Conservation (phyloP, 257 asterid genomes). For the Penstemon newberryi region DNA sequence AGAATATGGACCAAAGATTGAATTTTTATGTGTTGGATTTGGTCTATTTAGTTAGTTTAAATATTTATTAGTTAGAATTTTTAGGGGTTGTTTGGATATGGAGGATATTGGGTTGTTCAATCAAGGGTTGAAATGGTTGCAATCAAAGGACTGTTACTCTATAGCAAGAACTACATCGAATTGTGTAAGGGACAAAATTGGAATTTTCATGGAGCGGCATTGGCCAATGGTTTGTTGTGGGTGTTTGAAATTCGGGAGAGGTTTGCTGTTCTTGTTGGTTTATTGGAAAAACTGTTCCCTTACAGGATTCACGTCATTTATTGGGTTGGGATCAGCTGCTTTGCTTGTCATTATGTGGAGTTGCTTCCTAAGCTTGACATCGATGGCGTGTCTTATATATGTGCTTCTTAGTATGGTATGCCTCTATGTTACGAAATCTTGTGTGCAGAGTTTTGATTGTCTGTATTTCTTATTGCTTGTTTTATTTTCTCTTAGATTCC, state of each 20-base stretch:
- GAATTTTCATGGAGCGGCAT: slow-evolving; percentile 73
- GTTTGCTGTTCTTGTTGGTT: slow-evolving; percentile 52
- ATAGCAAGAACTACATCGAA: slow-evolving; percentile 50
- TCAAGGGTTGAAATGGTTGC: slow-evolving; percentile 91
- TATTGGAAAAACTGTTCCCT: slow-evolving; percentile 74
- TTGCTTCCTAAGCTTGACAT: slow-evolving; percentile 93
- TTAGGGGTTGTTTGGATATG: slow-evolving; percentile 46
- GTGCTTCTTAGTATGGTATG: slow-evolving; percentile 97
- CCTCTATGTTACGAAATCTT: slow-evolving; percentile 15
- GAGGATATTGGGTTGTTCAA: slow-evolving; percentile 96
- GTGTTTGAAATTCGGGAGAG: slow-evolving; percentile 61
- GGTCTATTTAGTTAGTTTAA: slow-evolving; percentile 29
- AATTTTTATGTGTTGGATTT: slow-evolving; percentile 17
- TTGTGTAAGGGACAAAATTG: slow-evolving; percentile 73
- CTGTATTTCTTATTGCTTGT: slow-evolving; percentile 25
- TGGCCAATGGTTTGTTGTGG: slow-evolving; percentile 95
- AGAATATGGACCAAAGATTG: slow-evolving; percentile 25
- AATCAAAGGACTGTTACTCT: slow-evolving; percentile 73
- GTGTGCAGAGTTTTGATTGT: background rate
- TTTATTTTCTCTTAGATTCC: slow-evolving; percentile 4
- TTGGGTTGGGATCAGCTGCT: slow-evolving; percentile 89
- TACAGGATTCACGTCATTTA: slow-evolving; percentile 67
- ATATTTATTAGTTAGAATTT: slow-evolving; percentile 23
- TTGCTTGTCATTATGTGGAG: slow-evolving; percentile 95
- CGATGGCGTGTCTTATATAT: slow-evolving; percentile 81